Evolutionary conservation across 371 early-diverging fungal species (phyloP), one percentile per base, ranked within the genome.

Genomic region (Catenaria anguillulae): DNA sequence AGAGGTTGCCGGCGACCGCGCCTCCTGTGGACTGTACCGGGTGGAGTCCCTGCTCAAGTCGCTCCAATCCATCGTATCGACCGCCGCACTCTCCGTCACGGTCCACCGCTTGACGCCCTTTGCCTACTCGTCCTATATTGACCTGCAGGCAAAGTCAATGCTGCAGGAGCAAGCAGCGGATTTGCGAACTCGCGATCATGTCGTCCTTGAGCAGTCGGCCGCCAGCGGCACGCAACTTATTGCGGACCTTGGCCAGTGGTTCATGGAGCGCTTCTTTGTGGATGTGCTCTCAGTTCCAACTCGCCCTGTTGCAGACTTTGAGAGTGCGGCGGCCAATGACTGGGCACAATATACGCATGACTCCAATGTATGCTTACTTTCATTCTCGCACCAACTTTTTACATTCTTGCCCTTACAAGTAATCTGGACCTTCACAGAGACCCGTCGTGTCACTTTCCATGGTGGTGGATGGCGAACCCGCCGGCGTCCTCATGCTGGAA

Each of bases 201-300:
- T 43, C 21, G 17, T 43, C 17, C 45, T 43, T 23, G 45, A 43
- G 19, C 45, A 10, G 19, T 17, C 8, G 19, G 3, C 45, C 2
- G 2, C 45, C 19, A 23, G 10, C 45, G 45, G 3, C 3, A 3
- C 45, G 45, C 21, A 12, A 2, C 45, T 4, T 12, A 21, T 50
- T 31, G 31, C 31, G 21, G 52, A 50, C 52, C 29, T 50, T 10
- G 52, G 29, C 29, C 52, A 50, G 52, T 29, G 26, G 52, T 15
- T 50, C 52, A 50, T 50, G 52, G 52, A 50, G 29, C 52, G 29
- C 31, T 50, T 50, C 52, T 50, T 50, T 29, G 29, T 50, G 29
- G 52, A 50, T 8, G 13, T 50, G 8, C 52, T 29, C 52, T 29
- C 29, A 13, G 52, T 50, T 15, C 52, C 52, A 26, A 19, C 19